Conservation (phyloP, 306 rosid genomes). For the Inga leiocalycina region DNA sequence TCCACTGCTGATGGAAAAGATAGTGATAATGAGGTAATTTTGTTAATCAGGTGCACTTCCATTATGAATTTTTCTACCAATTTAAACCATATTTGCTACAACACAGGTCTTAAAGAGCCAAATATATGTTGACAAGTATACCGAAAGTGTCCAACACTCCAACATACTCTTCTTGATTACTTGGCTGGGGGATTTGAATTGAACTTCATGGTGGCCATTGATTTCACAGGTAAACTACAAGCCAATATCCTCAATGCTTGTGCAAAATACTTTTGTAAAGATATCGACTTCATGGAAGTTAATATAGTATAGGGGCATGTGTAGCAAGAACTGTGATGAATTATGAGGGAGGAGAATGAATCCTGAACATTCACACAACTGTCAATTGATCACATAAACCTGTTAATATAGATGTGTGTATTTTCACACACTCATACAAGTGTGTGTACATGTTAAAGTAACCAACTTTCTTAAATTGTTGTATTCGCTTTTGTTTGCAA, state of each 20-base stretch:
- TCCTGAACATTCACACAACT: not conserved
- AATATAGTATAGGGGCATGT: not conserved
- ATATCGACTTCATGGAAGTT: not conserved
- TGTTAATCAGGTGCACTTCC: conserved; percentile 1
- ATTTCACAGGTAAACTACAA: conserved; percentile 64
- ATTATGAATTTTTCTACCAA: conserved; percentile 11
- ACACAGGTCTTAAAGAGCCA: conserved; percentile 70
- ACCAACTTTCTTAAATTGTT: not conserved
- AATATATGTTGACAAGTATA: conserved; percentile 65
- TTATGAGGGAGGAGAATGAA: not conserved
- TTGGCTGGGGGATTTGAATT: conserved; percentile 74
- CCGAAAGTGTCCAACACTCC: conserved; percentile 48
- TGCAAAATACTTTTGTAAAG: not conserved
- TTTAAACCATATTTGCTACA: conserved; percentile 26
- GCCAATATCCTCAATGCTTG: conserved; percentile 11
- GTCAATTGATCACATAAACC: not conserved
- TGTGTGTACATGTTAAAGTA: not conserved
- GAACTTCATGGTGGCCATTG: conserved; percentile 84
- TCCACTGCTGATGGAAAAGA: conserved; percentile 58
- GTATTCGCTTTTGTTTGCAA: not conserved
- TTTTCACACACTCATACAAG: not conserved
- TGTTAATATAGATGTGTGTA: not conserved
- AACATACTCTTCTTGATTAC: conserved; percentile 75
- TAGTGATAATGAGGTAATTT: conserved; percentile 57
- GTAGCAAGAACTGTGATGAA: not conserved